These are phyloP conservation scores for Kodamaea sp. DNA, from an alignment of 1,139 yeast species.

Conservation along the genomic window DNA sequence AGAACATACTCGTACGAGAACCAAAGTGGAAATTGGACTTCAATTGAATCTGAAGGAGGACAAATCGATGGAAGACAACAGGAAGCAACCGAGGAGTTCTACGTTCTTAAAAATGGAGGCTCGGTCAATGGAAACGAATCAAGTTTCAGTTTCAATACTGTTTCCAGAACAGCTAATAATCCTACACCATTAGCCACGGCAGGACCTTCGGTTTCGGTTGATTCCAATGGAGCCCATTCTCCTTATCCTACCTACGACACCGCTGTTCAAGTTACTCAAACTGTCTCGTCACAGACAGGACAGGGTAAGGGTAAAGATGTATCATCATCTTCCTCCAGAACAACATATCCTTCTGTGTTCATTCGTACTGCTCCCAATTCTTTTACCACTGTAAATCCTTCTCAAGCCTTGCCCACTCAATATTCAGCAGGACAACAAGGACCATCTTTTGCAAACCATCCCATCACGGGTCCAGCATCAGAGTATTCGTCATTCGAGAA, in stretches of 20 bases:
- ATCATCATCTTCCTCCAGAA: constrained; percentile 7
- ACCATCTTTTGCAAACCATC: constrained; percentile 15
- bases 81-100: constrained; percentile 52
- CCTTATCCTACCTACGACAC: constrained; percentile 9
- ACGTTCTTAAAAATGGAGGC: constrained; percentile 29
- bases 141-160: constrained; percentile 1
- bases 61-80: constrained; percentile 59
- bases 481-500: constrained; percentile 13
- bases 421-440: constrained; percentile 1
- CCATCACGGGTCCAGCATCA: constrained; percentile 14
- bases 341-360: constrained; percentile 7
- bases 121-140: constrained; percentile 6
- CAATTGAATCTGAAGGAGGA: constrained; percentile 68
- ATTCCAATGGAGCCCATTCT: constrained; percentile 14
- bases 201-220: constrained; percentile 11
- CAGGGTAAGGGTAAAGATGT: neutral
- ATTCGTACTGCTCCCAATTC: constrained; percentile 11
- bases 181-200: constrained; percentile 14
- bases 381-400: neutral
- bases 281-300: neutral
- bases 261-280: neutral
- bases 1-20: constrained; percentile 64
- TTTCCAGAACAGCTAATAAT: constrained; percentile 3
- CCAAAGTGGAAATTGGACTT: constrained; percentile 64
- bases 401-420: constrained; percentile 2